Conservation (phyloP, 331 rosid genomes). For the Acacia pycnantha region DNA sequence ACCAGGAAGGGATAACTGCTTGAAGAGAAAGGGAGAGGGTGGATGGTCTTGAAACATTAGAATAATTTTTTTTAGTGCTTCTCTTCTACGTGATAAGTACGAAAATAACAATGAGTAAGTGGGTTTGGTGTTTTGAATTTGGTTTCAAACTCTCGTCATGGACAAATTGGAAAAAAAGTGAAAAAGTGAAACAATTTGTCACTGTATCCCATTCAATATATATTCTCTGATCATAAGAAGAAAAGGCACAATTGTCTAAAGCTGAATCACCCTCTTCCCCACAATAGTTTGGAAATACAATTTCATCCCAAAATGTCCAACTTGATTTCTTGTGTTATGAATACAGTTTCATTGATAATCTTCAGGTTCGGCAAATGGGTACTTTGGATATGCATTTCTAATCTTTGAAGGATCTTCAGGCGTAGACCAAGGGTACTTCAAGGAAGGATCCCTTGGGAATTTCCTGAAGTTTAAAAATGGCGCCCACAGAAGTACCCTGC, state of each 20-base stretch:
- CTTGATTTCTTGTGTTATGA: slow-evolving; percentile 2
- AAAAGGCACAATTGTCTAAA: neutral
- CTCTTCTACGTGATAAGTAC: neutral
- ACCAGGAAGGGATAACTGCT: neutral
- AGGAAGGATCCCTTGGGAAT: slow-evolving; percentile 77
- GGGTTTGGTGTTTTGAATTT: neutral
- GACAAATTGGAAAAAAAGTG: neutral
- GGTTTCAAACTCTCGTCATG: neutral
- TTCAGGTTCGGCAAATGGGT: slow-evolving; percentile 76
- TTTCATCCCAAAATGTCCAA: slow-evolving; percentile 1
- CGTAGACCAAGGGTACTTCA: slow-evolving; percentile 88
- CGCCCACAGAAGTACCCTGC: slow-evolving; percentile 84
- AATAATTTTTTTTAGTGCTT: neutral
- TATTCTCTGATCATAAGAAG: slow-evolving; percentile 6
- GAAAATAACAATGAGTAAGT: neutral
- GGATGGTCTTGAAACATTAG: neutral
- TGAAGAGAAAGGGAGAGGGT: neutral
- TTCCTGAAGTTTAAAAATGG: slow-evolving; percentile 95
- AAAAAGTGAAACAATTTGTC: neutral
- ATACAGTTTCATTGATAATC: slow-evolving; percentile 49
- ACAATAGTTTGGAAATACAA: slow-evolving; percentile 19
- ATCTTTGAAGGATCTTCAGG: slow-evolving; percentile 69
- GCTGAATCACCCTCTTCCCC: neutral
- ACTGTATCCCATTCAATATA: neutral
- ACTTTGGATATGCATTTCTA: slow-evolving; percentile 52